Conservation (phyloP, 257 asterid genomes). For the Salvia miltiorrhiza region DNA sequence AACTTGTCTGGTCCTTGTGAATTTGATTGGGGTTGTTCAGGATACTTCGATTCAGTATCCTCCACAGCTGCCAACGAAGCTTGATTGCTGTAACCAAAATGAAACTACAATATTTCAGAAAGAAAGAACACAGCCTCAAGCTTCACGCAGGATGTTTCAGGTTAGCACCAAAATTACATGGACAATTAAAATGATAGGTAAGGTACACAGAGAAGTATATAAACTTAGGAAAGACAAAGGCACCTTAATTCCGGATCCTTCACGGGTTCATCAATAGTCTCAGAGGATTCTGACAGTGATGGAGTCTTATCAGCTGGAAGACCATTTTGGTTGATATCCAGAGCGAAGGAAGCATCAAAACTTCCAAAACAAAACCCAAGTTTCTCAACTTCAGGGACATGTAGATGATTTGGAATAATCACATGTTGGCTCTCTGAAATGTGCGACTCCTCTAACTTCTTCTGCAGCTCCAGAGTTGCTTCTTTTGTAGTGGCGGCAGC, state of each 20-base stretch:
- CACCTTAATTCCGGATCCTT: slow-evolving; percentile 63
- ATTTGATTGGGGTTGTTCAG: slow-evolving; percentile 50
- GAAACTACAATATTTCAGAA: slow-evolving; percentile 13
- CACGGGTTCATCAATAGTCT: slow-evolving; percentile 53
- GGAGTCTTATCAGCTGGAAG: slow-evolving; percentile 42
- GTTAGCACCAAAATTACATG: not conserved
- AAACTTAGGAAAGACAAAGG: slow-evolving; percentile 20
- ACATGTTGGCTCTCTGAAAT: slow-evolving; percentile 70
- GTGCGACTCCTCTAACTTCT: slow-evolving; percentile 55
- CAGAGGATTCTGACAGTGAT: slow-evolving; percentile 48
- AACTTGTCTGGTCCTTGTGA: slow-evolving; percentile 39
- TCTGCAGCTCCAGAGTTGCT: slow-evolving; percentile 51
- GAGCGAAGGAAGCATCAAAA: slow-evolving; percentile 67
- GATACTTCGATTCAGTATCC: slow-evolving; percentile 41
- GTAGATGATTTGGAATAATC: slow-evolving; percentile 79
- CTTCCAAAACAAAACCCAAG: slow-evolving; percentile 96
- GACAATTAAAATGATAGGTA: not conserved
- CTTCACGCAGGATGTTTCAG: not conserved
- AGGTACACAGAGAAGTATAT: slow-evolving; percentile 7
- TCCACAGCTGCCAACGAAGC: slow-evolving; percentile 41
- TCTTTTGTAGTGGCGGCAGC: slow-evolving; percentile 45
- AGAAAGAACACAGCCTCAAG: not conserved
- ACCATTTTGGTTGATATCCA: slow-evolving; percentile 43
- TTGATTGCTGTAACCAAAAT: slow-evolving; percentile 47
- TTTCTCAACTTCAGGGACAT: slow-evolving; percentile 76